Evolutionary conservation across 371 early-diverging fungal species (phyloP).

Genomic region (Apophysomyces trapeziformis): DNA sequence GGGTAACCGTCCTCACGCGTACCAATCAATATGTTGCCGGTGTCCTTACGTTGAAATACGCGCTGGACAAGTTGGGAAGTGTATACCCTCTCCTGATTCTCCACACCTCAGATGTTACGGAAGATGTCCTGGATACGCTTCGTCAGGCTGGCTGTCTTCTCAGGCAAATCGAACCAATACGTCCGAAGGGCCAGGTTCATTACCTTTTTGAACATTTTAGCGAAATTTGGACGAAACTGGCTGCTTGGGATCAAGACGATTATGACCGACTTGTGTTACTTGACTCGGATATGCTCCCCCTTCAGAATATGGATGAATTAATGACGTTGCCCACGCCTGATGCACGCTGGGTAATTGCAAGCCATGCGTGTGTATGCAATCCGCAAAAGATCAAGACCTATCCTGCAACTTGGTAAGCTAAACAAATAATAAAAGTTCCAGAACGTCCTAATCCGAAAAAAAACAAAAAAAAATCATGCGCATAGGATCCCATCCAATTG

Average conservation of each 20-base stretch:
- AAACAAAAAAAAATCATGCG: background rate
- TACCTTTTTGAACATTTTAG: conserved; percentile 38
- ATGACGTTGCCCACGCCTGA: conserved; percentile 29
- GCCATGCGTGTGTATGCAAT: conserved; percentile 56
- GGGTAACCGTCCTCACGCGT: conserved; percentile 22
- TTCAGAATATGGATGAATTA: conserved; percentile 78
- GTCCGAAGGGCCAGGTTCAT: conserved; percentile 75
- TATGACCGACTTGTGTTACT: conserved; percentile 74
- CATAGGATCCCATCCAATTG: conserved; percentile 53
- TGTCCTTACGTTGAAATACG: conserved; percentile 31
- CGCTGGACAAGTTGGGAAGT: conserved; percentile 63
- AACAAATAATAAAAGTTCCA: background rate
- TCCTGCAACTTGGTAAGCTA: conserved; percentile 43
- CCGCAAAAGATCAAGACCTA: conserved; percentile 36
- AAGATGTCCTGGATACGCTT: conserved; percentile 37
- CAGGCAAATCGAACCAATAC: conserved; percentile 66
- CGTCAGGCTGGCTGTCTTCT: conserved; percentile 67
- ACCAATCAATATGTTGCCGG: conserved; percentile 24
- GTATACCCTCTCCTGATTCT: conserved; percentile 65
- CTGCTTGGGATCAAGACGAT: conserved; percentile 72
- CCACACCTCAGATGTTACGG: conserved; percentile 51
- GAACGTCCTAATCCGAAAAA: too few species aligned
- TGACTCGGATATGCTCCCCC: conserved; percentile 86
- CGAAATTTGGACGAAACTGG: conserved; percentile 84
- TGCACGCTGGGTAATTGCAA: conserved; percentile 35